Conservation (phyloP, 1,284 basidiomycete species). For the Golubevia sp. region DNA sequence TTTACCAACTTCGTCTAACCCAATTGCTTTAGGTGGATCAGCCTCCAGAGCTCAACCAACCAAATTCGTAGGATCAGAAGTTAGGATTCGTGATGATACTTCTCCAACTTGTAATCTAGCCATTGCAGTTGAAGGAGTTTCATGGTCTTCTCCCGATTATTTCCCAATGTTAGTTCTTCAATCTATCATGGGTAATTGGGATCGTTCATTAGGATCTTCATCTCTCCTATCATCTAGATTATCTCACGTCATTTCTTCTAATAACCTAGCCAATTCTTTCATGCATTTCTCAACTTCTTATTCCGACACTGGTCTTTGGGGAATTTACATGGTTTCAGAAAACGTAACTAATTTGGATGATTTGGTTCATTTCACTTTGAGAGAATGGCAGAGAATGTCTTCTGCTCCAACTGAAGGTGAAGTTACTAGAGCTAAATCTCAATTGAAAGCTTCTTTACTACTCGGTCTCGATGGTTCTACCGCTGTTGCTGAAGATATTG, state of each 20-base stretch:
- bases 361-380: constrained; percentile 87
- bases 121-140: constrained; percentile 95
- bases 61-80: constrained; percentile 90
- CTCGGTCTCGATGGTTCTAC: constrained; percentile 92
- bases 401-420: constrained; percentile 81
- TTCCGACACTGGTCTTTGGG: constrained; percentile 99
- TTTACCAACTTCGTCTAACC: constrained; percentile 84
- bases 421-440: constrained; percentile 95
- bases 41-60: constrained; percentile 68
- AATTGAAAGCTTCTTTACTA: constrained; percentile 91
- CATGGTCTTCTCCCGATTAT: constrained; percentile 98
- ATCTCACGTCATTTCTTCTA: constrained; percentile 84
- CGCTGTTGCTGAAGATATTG: constrained; percentile 96
- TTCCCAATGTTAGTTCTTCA: constrained; percentile 99
- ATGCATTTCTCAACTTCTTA: constrained; percentile 99
- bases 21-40: constrained; percentile 77
- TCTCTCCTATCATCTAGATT: constrained; percentile 87
- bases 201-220: constrained; percentile 89
- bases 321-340: constrained; percentile 95
- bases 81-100: constrained; percentile 93
- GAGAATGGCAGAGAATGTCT: constrained; percentile 97
- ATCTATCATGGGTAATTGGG: constrained; percentile 99
- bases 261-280: constrained; percentile 98
- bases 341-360: constrained; percentile 88
- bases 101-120: constrained; percentile 85